Evolutionary conservation across 2,329 filamentous ascomycete species (phyloP), one percentile per base, ranked within the genome.

Genomic region (Penicillium hesseltinei): DNA sequence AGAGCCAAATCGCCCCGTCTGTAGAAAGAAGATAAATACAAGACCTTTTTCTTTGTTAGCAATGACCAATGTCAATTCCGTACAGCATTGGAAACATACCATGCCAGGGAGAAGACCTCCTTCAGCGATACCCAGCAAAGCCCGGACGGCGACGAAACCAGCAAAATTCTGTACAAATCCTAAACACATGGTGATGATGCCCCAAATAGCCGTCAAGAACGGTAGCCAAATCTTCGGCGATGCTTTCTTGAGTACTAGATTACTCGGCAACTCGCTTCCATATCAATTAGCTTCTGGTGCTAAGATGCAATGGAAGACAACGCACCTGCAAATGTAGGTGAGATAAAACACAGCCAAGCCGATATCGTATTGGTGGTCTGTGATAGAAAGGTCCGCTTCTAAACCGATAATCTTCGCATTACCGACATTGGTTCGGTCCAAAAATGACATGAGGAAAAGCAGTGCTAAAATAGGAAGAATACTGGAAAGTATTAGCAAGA

Each of bases 341-440:
- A 84, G 82, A 70, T 88, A 89, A 66, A 86, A 89, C 1, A 87
- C 82, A 13, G 84, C 80, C 31, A 89, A 75, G 1, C 85, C 86
- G 42, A 84, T 81, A 47, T 85, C 83, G 70, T 88, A 90, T 66
- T 89, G 84, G 54, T 79, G 74, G 56, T 86, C 82, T 5, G 75
- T 82, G 61, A 90, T 84, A 44, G 75, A 68, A 2, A 88, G 70
- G 64, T 86, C 83, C 1, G 75, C 62, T 63, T 88, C 83, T 15
- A 90, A 77, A 0, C 84, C 82, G 51, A 87, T 79, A 9, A 89
- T 84, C 59, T 85, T 85, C 25, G 87, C 87, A 66, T 90, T 89
- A 38, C 87, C 88, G 38, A 90, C 85, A 68, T 90, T 90, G n/a
- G 87, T 88, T 42, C 88, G 81, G 71, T 90, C 88, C 54, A 84